phyloP scores from a whole-genome alignment of 1,284 basidiomycete species.

The Phellopilus nigrolimitatus region DNA sequence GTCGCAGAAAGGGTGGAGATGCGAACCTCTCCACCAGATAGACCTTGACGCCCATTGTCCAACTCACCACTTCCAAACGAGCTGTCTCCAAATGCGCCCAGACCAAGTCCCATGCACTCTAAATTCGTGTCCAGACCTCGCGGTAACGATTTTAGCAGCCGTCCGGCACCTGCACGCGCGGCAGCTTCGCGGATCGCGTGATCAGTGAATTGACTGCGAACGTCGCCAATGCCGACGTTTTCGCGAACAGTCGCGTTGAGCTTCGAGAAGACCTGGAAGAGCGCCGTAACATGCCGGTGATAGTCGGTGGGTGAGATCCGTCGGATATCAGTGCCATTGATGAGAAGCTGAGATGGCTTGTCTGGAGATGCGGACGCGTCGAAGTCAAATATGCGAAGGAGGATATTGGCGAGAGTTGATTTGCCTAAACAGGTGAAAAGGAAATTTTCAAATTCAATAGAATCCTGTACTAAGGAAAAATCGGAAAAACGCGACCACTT shows the following conservation, averaged over 20 bases:
- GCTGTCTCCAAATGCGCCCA: constrained; percentile 14
- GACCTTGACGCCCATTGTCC: constrained; percentile 45
- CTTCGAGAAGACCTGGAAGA: constrained; percentile 79
- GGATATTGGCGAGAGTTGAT: constrained; percentile 74
- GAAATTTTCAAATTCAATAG: neutral
- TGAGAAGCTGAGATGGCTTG: constrained; percentile 36
- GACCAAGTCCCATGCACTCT: constrained; percentile 51
- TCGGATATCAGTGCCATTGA: constrained; percentile 67
- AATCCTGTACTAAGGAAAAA: neutral
- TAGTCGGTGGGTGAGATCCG: constrained; percentile 60
- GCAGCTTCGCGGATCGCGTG: constrained; percentile 55
- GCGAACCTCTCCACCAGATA: constrained; percentile 74
- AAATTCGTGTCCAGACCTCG: constrained; percentile 62
- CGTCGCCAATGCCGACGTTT: constrained; percentile 74
- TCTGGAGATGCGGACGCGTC: constrained; percentile 40
- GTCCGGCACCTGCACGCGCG: constrained; percentile 58
- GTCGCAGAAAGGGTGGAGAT: neutral
- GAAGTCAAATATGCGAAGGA: constrained; percentile 73
- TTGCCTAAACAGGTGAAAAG: constrained; percentile 46
- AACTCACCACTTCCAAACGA: constrained; percentile 32
- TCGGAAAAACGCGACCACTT: constrained; percentile 28
- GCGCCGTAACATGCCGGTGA: constrained; percentile 67
- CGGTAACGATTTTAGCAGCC: constrained; percentile 57
- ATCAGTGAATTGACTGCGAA: constrained; percentile 31
- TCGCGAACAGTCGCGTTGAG: constrained; percentile 69